Evolutionary conservation across 148 eudicot species (phyloP).

Genomic region (Polygonum maritimum): DNA sequence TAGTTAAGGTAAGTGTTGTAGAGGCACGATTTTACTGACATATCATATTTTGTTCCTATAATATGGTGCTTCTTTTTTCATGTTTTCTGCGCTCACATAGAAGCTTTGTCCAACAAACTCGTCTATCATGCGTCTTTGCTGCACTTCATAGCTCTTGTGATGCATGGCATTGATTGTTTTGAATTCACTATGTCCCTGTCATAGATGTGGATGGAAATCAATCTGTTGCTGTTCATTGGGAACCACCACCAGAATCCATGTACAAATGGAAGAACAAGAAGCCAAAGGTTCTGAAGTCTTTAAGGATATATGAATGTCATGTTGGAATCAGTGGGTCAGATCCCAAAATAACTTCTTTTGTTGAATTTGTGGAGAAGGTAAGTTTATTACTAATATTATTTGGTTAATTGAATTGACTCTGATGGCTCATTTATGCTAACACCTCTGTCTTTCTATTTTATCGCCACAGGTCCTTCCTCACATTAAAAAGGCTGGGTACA

Average conservation of each 20-base stretch:
- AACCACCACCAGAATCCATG: slow-evolving; percentile 69
- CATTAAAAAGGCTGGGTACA: slow-evolving; percentile 83
- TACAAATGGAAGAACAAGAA: slow-evolving; percentile 68
- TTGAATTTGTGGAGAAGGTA: slow-evolving; percentile 70
- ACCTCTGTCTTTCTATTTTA: not conserved
- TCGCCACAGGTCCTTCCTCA: slow-evolving; percentile 65
- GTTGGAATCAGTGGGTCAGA: slow-evolving; percentile 80
- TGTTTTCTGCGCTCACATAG: not conserved
- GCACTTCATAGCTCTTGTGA: not conserved
- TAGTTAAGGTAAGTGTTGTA: not conserved
- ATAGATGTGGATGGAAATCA: slow-evolving; percentile 66
- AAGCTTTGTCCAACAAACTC: not conserved
- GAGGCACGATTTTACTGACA: not conserved
- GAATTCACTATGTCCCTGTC: not conserved
- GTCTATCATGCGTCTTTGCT: not conserved
- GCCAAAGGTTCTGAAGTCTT: slow-evolving; percentile 60
- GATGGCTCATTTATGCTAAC: not conserved
- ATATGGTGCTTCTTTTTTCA: not conserved
- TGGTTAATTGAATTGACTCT: not conserved
- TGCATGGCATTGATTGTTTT: slow-evolving; percentile 1
- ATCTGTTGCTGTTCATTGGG: slow-evolving; percentile 93
- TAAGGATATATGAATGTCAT: slow-evolving; percentile 93
- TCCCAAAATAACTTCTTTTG: slow-evolving; percentile 69
- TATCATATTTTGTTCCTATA: not conserved
- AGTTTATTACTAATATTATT: not conserved